Percentiles rank a stretch among this genome's conserved stretches.
Conservation (phyloP, 306 rosid genomes). For the Casuarina glauca region DNA sequence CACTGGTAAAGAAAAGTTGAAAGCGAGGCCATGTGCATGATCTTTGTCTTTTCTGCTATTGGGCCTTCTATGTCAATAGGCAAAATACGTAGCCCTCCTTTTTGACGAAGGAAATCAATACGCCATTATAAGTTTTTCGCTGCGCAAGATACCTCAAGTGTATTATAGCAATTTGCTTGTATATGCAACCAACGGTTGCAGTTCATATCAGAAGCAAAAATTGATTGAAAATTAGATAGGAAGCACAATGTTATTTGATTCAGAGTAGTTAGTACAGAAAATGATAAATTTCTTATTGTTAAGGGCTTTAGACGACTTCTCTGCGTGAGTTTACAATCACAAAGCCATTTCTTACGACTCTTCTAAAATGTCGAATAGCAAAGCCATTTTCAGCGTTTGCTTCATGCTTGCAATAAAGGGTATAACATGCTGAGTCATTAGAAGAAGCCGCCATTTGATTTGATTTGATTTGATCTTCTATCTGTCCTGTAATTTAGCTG, state of each 20-base stretch:
- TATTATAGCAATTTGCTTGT: slow-evolving; percentile 8
- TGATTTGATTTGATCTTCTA: no score
- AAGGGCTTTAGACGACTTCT: no score
- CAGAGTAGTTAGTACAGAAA: neutral
- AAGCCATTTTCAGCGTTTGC: no score
- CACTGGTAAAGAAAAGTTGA: slow-evolving; percentile 25
- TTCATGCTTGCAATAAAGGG: no score
- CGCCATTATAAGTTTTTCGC: neutral
- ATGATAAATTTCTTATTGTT: neutral
- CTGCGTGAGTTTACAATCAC: neutral
- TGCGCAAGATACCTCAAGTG: neutral
- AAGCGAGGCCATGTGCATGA: slow-evolving; percentile 17
- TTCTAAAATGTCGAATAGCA: no score
- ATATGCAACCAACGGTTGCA: neutral
- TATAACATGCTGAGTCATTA: no score
- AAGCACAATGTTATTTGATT: neutral
- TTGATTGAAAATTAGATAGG: slow-evolving; percentile 1
- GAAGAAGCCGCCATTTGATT: no score
- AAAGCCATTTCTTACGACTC: neutral
- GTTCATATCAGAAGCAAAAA: neutral
- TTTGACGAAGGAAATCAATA: slow-evolving; percentile 15
- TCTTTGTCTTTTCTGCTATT: slow-evolving; percentile 28
- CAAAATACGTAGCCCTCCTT: slow-evolving; percentile 23
- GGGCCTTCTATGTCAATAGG: slow-evolving; percentile 25
- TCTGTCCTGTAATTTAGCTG: no score